These are phyloP conservation scores for Chytriomyces sp. DNA, from an alignment of 192 early-diverging fungal species.

Conservation along the genomic window DNA sequence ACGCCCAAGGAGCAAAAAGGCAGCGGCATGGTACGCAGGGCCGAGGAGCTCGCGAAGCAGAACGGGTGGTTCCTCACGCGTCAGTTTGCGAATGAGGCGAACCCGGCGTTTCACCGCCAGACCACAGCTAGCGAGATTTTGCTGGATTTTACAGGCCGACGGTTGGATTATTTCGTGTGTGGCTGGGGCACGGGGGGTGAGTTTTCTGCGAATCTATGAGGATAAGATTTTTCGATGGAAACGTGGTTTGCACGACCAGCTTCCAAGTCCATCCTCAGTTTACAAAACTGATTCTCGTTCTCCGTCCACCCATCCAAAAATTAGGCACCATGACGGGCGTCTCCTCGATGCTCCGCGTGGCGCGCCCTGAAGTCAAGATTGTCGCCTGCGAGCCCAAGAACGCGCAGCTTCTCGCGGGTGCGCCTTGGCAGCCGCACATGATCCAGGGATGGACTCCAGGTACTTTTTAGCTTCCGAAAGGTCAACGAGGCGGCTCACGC, in stretches of 20 bases:
- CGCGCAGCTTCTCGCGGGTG: conserved; percentile 23
- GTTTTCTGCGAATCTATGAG: too few species aligned
- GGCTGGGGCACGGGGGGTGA: conserved; percentile 47
- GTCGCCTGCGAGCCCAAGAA: conserved; percentile 37
- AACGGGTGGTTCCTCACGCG: conserved; percentile 42
- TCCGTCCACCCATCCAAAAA: too few species aligned
- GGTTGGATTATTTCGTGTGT: conserved; percentile 42
- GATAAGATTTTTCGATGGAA: too few species aligned
- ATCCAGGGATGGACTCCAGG: conserved; percentile 45
- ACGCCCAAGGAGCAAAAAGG: conserved; percentile 45
- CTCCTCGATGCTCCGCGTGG: conserved; percentile 26
- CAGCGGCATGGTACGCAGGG: conserved; percentile 41
- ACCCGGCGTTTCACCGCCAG: conserved; percentile 45
- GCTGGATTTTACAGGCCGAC: conserved; percentile 35
- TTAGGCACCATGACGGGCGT: conserved; percentile 43
- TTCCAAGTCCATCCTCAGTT: too few species aligned
- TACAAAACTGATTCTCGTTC: too few species aligned
- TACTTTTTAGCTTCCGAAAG: too few species aligned
- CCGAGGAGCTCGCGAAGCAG: conserved; percentile 38
- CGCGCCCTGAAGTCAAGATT: conserved; percentile 32
- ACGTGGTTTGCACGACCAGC: too few species aligned
- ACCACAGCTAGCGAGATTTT: conserved; percentile 45
- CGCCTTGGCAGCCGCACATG: conserved; percentile 23
- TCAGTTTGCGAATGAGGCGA: conserved; percentile 46
- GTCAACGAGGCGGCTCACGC: too few species aligned